Conservation (phyloP, 169 alveolate species). For the Condylostoma magnum region DNA sequence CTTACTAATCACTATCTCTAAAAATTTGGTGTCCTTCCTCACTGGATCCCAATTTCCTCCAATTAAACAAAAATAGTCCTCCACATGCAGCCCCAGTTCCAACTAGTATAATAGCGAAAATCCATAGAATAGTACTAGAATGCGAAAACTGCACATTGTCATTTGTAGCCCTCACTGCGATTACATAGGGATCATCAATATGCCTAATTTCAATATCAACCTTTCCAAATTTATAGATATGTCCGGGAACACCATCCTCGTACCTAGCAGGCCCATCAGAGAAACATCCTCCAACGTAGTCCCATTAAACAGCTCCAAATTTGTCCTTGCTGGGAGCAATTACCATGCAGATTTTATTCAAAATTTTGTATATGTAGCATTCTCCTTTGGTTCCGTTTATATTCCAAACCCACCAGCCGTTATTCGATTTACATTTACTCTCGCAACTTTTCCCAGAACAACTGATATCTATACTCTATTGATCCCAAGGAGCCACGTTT, state of each 20-base stretch:
- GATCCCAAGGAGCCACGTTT: constrained; percentile 2
- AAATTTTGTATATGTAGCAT: neutral
- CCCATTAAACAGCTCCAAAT: constrained; percentile 4
- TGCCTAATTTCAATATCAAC: neutral
- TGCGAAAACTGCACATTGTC: too few species aligned
- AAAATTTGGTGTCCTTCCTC: too few species aligned
- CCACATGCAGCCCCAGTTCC: too few species aligned
- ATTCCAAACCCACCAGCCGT: constrained; percentile 22
- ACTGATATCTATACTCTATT: neutral
- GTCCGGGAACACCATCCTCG: neutral
- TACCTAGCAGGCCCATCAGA: neutral
- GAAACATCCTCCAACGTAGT: constrained; percentile 1
- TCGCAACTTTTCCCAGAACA: constrained; percentile 13
- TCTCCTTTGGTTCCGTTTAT: neutral
- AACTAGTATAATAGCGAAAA: too few species aligned
- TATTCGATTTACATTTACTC: neutral
- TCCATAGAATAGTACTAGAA: too few species aligned
- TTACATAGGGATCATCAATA: neutral
- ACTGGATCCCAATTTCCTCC: too few species aligned
- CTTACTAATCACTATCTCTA: too few species aligned
- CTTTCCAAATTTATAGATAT: neutral
- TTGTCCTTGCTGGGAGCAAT: neutral
- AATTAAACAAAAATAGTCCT: too few species aligned
- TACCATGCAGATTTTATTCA: neutral
- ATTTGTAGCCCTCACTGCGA: neutral